Evolutionary conservation across 2,329 filamentous ascomycete genomes (phyloP), one percentile per base, ranked within the genome.

Genomic region (Sporothrix curviconia): DNA sequence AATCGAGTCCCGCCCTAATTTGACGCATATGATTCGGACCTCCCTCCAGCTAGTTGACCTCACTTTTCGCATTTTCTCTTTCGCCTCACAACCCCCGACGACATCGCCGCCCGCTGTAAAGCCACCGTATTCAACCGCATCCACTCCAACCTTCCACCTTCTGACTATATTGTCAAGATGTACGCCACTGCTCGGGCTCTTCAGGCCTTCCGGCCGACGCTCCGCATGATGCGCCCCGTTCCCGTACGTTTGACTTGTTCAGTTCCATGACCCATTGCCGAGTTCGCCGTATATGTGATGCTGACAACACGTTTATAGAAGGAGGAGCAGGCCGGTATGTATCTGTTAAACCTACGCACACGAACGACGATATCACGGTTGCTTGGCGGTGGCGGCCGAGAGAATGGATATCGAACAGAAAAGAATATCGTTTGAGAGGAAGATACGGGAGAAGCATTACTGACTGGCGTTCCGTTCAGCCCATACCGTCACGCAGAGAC

Each of bases 401-500:
- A n/a, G n/a, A n/a, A n/a, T n/a, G n/a, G n/a, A n/a, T n/a, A n/a
- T n/a, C n/a, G n/a, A n/a, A n/a, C n/a, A n/a, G n/a, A n/a, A n/a
- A n/a, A n/a, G n/a, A n/a, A n/a, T n/a, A n/a, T n/a, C n/a, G n/a
- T n/a, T n/a, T n/a, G n/a, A n/a, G n/a, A n/a, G n/a, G n/a, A n/a
- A 15, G n/a, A n/a, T 6, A 49, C 7, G n/a, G 19, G 19, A 11
- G 22, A 43, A 11, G 22, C 47, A 37, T 19, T 24, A 34, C 49
- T 51, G 37, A 51, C 34, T 22, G 8, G n/a, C 15, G n/a, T 39
- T 7, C 3, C 12, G 15, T 39, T 12, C 39, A 99, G 94, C 90
- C 72, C 94, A 97, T 79, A 96, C 92, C 68, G 85, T 97, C 75
- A 96, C 92, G 65, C 94, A 97, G 80, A 90, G 92, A 72, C 81